Evolutionary conservation across 192 early-diverging fungal species (phyloP), one percentile per base, ranked within the genome.

Genomic region (Coemansia aciculifera): DNA sequence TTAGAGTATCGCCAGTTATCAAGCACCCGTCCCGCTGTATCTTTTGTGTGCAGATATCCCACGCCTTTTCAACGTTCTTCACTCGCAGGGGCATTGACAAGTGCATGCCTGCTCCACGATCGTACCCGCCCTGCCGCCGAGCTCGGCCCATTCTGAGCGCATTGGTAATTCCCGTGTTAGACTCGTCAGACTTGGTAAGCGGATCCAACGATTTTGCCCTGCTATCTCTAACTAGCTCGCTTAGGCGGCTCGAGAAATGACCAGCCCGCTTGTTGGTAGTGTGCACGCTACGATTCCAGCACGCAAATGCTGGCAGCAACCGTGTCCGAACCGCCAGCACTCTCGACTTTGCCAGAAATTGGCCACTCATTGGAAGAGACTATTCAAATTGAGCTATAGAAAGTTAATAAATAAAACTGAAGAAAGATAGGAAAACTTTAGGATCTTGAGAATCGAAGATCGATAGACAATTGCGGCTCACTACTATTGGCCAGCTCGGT

Each of bases 61-160:
- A 82, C 6, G 80, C 80, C 69, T 69, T 68, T 42, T 82, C 80
- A 3, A 61, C 63, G 65, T 82, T 77, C 11, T 71, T 67, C 2
- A 72, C 80, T 11, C 65, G 65, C 11, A 82, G 31, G 0, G 75
- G 80, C 27, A 77, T 60, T 24, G 49, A 64, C 27, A 77, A 21
- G 42, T 65, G 80, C 80, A 82, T 77, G 13, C 68, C 68, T 1
- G 48, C 74, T 12, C 71, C 68, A 8, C 21, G 32, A 1, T 52
- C 68, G 59, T 71, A 59, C 2, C 68, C 72, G 31, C 75, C 80
- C 15, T 60, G 40, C 29, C 68, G 59, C 48, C 44, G 29, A 46
- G n/a, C 37, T 3, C 13, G 31, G n/a, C 63, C 63, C 27, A 78
- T 57, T 57, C 54, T 32, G 15, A 63, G 13, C 62, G 10, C 2